Evolutionary conservation across 2,329 filamentous ascomycete species (phyloP).

Genomic region (Graphium sp.): DNA sequence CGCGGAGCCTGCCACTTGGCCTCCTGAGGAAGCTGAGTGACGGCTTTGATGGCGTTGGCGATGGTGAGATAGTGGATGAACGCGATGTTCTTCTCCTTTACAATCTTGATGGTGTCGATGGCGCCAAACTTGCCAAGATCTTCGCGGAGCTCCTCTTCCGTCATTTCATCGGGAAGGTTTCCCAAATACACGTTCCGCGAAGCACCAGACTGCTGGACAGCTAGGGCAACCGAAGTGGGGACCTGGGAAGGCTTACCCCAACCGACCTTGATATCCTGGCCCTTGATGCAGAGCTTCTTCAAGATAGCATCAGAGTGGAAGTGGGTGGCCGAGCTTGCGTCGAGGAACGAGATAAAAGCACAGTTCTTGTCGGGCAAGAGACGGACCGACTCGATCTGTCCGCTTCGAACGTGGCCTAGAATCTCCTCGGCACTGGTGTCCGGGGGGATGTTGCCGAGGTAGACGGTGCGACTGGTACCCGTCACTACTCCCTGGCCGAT

Average conservation of each 20-base stretch:
- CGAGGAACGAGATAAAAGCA: conserved; percentile 97
- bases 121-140: conserved; percentile 92
- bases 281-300: conserved; percentile 97
- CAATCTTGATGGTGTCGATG: conserved; percentile 94
- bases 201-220: conserved; percentile 91
- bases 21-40: conserved; percentile 90
- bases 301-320: conserved; percentile 99
- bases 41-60: conserved; percentile 94
- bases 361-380: conserved; percentile 98
- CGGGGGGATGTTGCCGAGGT: conserved; percentile 94
- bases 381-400: conserved; percentile 97
- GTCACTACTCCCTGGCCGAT: conserved; percentile 69
- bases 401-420: conserved; percentile 85
- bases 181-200: conserved; percentile 95
- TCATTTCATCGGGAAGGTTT: conserved; percentile 77
- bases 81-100: conserved; percentile 92
- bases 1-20: conserved; percentile 91
- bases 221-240: conserved; percentile 89
- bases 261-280: conserved; percentile 97
- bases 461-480: conserved; percentile 89
- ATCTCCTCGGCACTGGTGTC: conserved; percentile 97
- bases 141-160: conserved; percentile 83
- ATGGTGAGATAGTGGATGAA: conserved; percentile 97
- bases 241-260: conserved; percentile 99
- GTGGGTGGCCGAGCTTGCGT: conserved; percentile 92